Evolutionary conservation across 257 asterid genomes (phyloP).

Genomic region (Petunia axillaris): DNA sequence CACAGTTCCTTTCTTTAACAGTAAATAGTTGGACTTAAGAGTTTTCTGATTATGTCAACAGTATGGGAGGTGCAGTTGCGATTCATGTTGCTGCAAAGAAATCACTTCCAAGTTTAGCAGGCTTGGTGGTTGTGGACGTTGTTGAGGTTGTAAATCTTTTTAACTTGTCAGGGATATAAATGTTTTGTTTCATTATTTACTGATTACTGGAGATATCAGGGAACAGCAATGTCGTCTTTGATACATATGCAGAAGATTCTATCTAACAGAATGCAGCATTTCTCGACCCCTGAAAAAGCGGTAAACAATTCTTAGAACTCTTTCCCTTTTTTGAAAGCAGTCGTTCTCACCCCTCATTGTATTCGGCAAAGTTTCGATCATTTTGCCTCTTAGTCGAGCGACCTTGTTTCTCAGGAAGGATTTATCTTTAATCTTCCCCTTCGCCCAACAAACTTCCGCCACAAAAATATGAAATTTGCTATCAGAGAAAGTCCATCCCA

Average conservation of each 20-base stretch:
- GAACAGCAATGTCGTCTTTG: slow-evolving; percentile 92
- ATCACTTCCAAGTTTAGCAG: slow-evolving; percentile 78
- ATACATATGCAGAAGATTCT: slow-evolving; percentile 93
- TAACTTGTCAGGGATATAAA: background rate
- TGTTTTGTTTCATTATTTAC: slow-evolving; percentile 2
- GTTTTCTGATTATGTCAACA: slow-evolving; percentile 35
- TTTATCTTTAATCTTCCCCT: slow-evolving; percentile 3
- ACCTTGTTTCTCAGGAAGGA: background rate
- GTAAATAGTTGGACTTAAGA: background rate
- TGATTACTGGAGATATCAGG: slow-evolving; percentile 57
- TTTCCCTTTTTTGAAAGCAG: background rate
- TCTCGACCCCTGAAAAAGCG: slow-evolving; percentile 85
- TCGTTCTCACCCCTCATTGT: slow-evolving; percentile 10
- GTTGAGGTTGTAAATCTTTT: slow-evolving; percentile 71
- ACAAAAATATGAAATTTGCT: background rate
- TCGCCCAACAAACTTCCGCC: background rate
- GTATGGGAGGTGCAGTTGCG: slow-evolving; percentile 97
- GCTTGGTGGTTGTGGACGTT: slow-evolving; percentile 91
- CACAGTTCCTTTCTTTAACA: background rate
- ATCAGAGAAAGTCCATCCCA: slow-evolving; percentile 6
- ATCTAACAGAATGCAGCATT: slow-evolving; percentile 83
- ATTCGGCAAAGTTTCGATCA: background rate
- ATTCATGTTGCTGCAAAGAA: slow-evolving; percentile 86
- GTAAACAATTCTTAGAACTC: slow-evolving; percentile 44
- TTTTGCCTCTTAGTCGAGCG: background rate